Conservation (phyloP, 768 basidiomycete genomes). For the Boletus rubroflammeus region DNA sequence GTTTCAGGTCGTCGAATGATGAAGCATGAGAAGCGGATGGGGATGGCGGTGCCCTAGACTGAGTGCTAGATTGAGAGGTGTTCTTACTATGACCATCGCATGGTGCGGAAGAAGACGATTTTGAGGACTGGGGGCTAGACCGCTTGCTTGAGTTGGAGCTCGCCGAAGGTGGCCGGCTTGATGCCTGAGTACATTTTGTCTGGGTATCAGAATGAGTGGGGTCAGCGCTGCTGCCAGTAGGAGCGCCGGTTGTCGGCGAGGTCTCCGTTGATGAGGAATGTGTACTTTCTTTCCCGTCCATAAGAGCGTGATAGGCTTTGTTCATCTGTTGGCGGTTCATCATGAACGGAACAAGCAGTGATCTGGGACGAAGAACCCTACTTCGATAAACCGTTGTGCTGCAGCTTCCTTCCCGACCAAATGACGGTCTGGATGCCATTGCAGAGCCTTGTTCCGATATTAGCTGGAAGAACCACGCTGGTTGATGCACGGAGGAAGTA, state of each 20-base stretch:
- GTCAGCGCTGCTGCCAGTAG: slow-evolving; percentile 17
- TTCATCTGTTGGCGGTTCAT: slow-evolving; percentile 39
- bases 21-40: slow-evolving; percentile 10
- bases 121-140: slow-evolving; percentile 10
- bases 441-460: slow-evolving; percentile 43
- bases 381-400: slow-evolving; percentile 56
- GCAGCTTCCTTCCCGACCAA: slow-evolving; percentile 47
- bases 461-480: slow-evolving; percentile 19
- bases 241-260: slow-evolving; percentile 21
- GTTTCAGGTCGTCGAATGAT: slow-evolving; percentile 11
- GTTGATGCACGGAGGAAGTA: slow-evolving; percentile 19
- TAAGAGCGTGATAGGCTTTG: slow-evolving; percentile 52
- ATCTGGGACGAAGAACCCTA: slow-evolving; percentile 25
- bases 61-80: slow-evolving; percentile 10
- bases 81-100: slow-evolving; percentile 10
- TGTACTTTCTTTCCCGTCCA: slow-evolving; percentile 39
- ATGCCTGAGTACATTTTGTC: slow-evolving; percentile 23
- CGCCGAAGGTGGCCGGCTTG: slow-evolving; percentile 32
- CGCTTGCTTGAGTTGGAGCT: slow-evolving; percentile 26
- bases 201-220: slow-evolving; percentile 21
- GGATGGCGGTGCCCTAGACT: slow-evolving; percentile 12
- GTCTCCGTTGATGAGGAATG: slow-evolving; percentile 28
- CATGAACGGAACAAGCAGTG: background rate
- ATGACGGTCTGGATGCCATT: slow-evolving; percentile 70
- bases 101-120: slow-evolving; percentile 10